Percentiles rank a stretch among this genome's conserved stretches.
Conservation (phyloP, 495 filamentous ascomycete genomes). For the Xylaria castorea region DNA sequence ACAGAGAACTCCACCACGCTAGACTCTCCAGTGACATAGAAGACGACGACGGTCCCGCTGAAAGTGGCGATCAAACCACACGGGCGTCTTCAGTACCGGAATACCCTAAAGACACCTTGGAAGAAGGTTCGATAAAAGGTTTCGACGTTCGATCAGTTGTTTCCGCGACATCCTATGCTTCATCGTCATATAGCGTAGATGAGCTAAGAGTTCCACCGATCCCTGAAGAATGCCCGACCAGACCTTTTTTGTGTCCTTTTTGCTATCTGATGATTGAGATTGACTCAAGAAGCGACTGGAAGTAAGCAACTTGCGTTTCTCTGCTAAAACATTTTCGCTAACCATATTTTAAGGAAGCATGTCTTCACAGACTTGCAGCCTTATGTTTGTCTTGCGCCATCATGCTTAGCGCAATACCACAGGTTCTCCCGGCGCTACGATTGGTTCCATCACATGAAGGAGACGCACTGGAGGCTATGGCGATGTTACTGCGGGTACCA, state of each 20-base stretch:
- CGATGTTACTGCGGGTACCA: background rate
- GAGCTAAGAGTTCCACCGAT: background rate
- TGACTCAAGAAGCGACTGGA: background rate
- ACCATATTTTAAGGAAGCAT: conserved; percentile 8
- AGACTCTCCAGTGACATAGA: background rate
- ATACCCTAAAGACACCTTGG: background rate
- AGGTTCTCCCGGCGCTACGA: background rate
- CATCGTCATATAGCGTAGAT: background rate
- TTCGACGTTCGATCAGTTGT: background rate
- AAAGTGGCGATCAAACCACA: background rate
- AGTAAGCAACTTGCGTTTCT: background rate
- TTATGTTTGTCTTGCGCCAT: conserved; percentile 10
- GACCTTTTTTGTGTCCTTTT: conserved; percentile 6
- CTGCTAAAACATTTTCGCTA: background rate
- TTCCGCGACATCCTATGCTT: background rate
- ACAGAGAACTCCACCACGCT: background rate
- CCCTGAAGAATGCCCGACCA: background rate
- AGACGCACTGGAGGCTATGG: conserved; percentile 11
- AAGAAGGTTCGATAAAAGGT: background rate
- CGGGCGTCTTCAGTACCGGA: background rate
- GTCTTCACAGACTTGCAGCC: conserved; percentile 5
- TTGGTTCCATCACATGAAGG: conserved; percentile 3
- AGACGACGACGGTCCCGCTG: background rate
- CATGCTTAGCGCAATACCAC: background rate
- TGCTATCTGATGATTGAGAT: background rate